A percentile compares a stretch with the other conserved stretches of the same genome.
phyloP scores from a whole-genome alignment of 257 asterid species.

The Hygrophila difformis region DNA sequence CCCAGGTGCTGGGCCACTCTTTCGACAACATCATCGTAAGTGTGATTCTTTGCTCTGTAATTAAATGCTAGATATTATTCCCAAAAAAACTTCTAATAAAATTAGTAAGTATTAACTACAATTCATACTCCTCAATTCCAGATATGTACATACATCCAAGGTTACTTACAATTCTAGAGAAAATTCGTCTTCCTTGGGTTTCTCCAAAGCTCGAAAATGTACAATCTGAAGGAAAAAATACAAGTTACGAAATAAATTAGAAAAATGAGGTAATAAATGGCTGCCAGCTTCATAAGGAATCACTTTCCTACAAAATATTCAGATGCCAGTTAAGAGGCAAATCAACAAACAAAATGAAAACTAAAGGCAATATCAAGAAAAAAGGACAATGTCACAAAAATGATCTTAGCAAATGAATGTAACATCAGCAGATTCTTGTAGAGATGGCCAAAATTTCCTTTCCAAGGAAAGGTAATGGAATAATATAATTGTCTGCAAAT shows the following conservation, averaged over 20 bases:
- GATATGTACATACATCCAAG: constrained; percentile 10
- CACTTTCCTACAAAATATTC: not conserved
- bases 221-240: constrained; percentile 50
- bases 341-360: not conserved
- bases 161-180: constrained; percentile 83
- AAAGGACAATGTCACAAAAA: no score
- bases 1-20: constrained; percentile 77
- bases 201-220: constrained; percentile 82
- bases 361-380: not conserved
- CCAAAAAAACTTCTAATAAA: not conserved
- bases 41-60: constrained; percentile 76
- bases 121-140: constrained; percentile 9
- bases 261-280: not conserved
- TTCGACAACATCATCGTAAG: constrained; percentile 91
- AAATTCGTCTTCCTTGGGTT: constrained; percentile 92
- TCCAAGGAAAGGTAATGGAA: constrained; percentile 1
- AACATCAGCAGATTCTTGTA: no score
- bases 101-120: constrained; percentile 4
- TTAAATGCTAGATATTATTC: constrained; percentile 22
- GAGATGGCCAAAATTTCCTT: no score
- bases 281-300: not conserved
- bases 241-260: not conserved
- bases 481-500: constrained; percentile 2
- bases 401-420: no score
- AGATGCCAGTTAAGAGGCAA: no score